Conservation (phyloP, 768 basidiomycete species). For the Zangia roseola region DNA sequence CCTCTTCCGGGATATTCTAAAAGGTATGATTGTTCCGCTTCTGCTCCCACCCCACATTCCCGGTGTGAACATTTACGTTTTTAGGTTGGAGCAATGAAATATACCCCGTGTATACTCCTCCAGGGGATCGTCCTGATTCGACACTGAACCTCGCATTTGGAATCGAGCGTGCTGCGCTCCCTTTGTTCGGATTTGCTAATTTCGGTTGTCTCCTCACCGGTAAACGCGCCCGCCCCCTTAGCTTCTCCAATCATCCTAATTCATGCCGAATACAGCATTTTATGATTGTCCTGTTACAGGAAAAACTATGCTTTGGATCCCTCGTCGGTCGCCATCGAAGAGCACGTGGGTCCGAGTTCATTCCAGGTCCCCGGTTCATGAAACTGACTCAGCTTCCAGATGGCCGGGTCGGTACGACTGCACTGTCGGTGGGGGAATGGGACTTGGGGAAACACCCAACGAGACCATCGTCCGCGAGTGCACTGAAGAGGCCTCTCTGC, state of each 20-base stretch:
- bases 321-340: slow-evolving; percentile 40
- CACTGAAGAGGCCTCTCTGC: slow-evolving; percentile 43
- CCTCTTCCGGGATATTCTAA: slow-evolving; percentile 21
- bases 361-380: background rate
- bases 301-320: slow-evolving; percentile 38
- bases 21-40: slow-evolving; percentile 8
- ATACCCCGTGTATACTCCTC: slow-evolving; percentile 26
- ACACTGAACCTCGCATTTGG: slow-evolving; percentile 31
- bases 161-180: slow-evolving; percentile 43
- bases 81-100: slow-evolving; percentile 26
- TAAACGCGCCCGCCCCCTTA: slow-evolving; percentile 5
- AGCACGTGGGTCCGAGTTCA: slow-evolving; percentile 34
- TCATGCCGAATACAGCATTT: slow-evolving; percentile 27
- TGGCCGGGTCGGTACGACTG: slow-evolving; percentile 41
- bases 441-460: slow-evolving; percentile 36
- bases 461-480: slow-evolving; percentile 42
- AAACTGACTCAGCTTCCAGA: slow-evolving; percentile 8
- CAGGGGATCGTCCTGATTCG: background rate
- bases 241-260: background rate
- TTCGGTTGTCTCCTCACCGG: slow-evolving; percentile 45
- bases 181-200: slow-evolving; percentile 44
- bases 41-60: background rate
- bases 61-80: background rate
- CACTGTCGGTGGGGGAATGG: slow-evolving; percentile 45
- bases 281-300: slow-evolving; percentile 31